Evolutionary conservation across 2,329 filamentous ascomycete genomes (phyloP), one percentile per base, ranked within the genome.

Genomic region (Hymenoscyphus occultus): DNA sequence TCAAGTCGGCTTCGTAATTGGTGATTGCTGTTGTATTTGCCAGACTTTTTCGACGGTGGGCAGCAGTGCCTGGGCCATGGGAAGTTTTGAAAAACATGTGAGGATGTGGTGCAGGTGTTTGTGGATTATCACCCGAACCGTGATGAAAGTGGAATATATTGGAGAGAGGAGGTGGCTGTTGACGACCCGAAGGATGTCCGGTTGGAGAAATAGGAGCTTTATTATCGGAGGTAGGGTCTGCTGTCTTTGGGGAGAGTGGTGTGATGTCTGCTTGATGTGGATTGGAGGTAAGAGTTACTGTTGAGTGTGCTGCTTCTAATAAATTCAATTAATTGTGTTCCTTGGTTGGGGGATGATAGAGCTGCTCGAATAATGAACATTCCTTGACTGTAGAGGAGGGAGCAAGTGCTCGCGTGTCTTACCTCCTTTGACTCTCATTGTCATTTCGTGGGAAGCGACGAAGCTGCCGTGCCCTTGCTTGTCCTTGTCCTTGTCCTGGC

Each of bases 1-100:
- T 76, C 5, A 89, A 79, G 72, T 89, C 86, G 22, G 84, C 80
- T 67, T 88, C 83, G 71, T 86, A 84, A 32, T 72, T 65, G 3
- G 71, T 86, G 79, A 76, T 56, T 56, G 77, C 74, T 61, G 70
- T 72, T 45, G 74, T 73, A 67, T 71, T 74, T 42, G 73, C 71
- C 63, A 73, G 70, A 59, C 67, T 71, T 12, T 72, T 71, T 42
- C 70, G 69, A 31, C 70, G 69, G 31, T 71, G 69, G 7, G 65
- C 62, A 13, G 61, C 56, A 42, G 62, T 67, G 28, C 65, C 68
- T 59, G 67, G 39, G 10, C 61, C 59, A 61, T 56, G 39, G n/a
- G 54, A 42, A 19, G 42, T n/a, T 16, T 66, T 65, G 48, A 73
- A 72, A 57, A 69, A 67, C 72, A 73, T 73, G 22, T 68, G 48